A percentile compares a stretch with the other conserved stretches of the same genome.
These are phyloP conservation scores for Botrytis fragariae DNA, from an alignment of 2,329 filamentous ascomycete genomes.

Conservation along the genomic window DNA sequence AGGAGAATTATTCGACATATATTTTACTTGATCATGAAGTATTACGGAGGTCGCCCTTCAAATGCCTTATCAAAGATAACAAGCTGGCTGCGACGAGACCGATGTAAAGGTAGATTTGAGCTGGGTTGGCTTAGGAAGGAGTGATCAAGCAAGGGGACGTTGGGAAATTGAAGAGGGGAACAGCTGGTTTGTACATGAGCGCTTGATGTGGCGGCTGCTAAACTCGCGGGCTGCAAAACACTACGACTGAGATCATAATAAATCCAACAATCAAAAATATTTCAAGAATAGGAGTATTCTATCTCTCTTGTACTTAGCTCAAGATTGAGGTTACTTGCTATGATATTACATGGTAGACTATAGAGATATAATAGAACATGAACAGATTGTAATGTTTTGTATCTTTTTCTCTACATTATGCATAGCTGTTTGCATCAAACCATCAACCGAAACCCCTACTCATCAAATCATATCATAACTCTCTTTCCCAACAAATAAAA, in stretches of 20 bases:
- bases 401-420: not conserved
- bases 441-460: not conserved
- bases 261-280: not conserved
- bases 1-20: not conserved
- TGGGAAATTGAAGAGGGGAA: not conserved
- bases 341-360: not conserved
- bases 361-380: not conserved
- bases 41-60: not conserved
- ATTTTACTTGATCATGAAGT: not conserved
- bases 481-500: not conserved
- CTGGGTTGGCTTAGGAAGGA: not conserved
- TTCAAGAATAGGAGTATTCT: not conserved
- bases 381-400: not conserved
- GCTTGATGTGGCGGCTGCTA: not conserved
- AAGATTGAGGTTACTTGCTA: not conserved
- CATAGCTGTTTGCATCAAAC: not conserved
- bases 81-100: not conserved
- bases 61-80: not conserved
- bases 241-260: not conserved
- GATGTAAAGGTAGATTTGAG: not conserved
- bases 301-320: not conserved
- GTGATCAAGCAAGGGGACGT: not conserved
- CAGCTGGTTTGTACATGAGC: too few relatives aligned
- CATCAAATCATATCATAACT: conserved; percentile 6
- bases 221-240: not conserved